Evolutionary conservation across 2,329 filamentous ascomycete genomes (phyloP), one percentile per base, ranked within the genome.

Genomic region (Calonectria naviculata): DNA sequence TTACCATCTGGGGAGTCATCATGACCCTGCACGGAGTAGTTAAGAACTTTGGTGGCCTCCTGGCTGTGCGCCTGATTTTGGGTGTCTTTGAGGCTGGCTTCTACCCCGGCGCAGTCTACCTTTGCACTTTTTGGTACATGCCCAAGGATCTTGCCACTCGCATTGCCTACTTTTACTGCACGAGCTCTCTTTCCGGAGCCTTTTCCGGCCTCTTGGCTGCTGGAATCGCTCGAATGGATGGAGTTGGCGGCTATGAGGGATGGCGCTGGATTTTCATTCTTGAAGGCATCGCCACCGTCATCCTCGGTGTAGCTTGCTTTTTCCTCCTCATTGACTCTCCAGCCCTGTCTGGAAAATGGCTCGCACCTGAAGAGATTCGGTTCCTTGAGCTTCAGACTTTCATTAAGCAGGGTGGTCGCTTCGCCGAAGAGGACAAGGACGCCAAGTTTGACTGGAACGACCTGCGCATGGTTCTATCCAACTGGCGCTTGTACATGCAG

Each of bases 221-320:
- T 24, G 75, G 54, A 17, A 76, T 76, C 31, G 73, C 73, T 4
- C 60, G 73, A 38, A 76, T 76, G 75, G 70, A 73, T 64, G 76
- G 76, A n/a, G 74, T 69, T 52, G 89, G 87, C 2, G 87, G 87
- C 1, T 82, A 90, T 2, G 86, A 86, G 70, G 87, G 86, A 2
- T 92, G 90, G 90, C 83, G 89, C 36, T 92, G 76, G 86, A 87
- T 87, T 47, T 89, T 89, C 72, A 84, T 89, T 58, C 83, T 92
- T 3, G 90, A 92, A 75, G 90, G 90, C 0, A 78, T 90, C 26
- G 76, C 87, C 5, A 92, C 90, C 26, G 79, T 85, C 9, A 26
- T 80, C 12, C 71, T 84, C 6, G 81, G 81, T 1, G 64, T 81
- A 31, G 61, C 71, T 15, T 85, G 83, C 78, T 86, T 84, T 78